Base-by-base conservation (phyloP, 768 basidiomycete species). In the Lactarius hatsudake region DNA sequence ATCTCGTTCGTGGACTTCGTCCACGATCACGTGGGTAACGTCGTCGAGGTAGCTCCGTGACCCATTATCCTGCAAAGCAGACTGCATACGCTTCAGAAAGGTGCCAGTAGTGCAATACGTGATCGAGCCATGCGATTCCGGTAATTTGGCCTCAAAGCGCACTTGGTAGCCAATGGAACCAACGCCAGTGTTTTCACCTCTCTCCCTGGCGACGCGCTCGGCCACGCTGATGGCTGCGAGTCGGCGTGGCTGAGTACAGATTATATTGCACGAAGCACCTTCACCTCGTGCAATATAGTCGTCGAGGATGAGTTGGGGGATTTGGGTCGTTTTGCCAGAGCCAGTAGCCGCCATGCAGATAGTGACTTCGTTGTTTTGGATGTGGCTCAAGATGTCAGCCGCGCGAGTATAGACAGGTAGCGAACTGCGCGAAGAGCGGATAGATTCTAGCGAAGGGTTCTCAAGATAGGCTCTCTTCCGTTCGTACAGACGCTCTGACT, bases 1-100 rank as follows among this genome's bases (percentile, higher is more conserved):
- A 71, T 96, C 94, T 34, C 96, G 89, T 77, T 97, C 96, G 76
- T 98, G 96, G 4, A 94, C 95, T 78, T 98, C 95, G 75, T 98
- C 96, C 32, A 98, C 93, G 55, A 97, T 77, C 65, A 98, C 86
- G 75, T 97, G 96, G 10, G 94, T 93, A 61, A 96, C 82, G 61
- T 87, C 81, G 71, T 96, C 94, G 66, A 96, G 78, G 70, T 66
- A 59, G 13, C 78, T 73, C 67, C 75, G 74, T 40, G 78, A 68
- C 42, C 74, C 75, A 26, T 79, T 78, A 59, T 80, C 81, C 54
- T 85, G 76, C 64, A 94, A 80, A 18, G 88, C 86, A 3, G 85
- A 83, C 77, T 97, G 96, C 76, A 97, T 84, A 65, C 89, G 82
- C 73, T 90, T 92, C 68, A 97, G 81, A 77, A 98, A 91, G 63